Percentiles rank a stretch among this genome's conserved stretches.
Conservation (phyloP, 805 yeast species). For the Candida koratica region DNA sequence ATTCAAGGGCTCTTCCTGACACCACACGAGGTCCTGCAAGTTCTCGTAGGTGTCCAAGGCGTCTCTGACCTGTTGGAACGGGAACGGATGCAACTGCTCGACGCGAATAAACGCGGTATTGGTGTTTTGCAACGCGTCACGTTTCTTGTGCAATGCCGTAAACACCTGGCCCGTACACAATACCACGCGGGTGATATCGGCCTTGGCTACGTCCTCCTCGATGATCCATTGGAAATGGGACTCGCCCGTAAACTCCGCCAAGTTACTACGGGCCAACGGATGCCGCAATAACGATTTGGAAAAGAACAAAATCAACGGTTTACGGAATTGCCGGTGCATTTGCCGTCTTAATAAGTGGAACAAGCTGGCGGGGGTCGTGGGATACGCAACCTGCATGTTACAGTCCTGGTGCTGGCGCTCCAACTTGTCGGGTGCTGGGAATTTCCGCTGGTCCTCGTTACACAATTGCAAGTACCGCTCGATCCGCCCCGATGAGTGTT, state of each 20-base stretch:
- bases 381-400: constrained; percentile 97
- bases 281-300: constrained; percentile 94
- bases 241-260: constrained; percentile 84
- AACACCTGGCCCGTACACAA: constrained; percentile 90
- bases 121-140: constrained; percentile 70
- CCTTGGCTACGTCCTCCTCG: constrained; percentile 84
- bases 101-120: constrained; percentile 83
- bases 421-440: constrained; percentile 86
- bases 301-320: constrained; percentile 81
- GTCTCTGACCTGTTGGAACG: constrained; percentile 89
- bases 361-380: constrained; percentile 94
- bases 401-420: constrained; percentile 98
- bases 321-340: constrained; percentile 98
- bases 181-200: constrained; percentile 83
- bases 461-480: constrained; percentile 95
- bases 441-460: constrained; percentile 90
- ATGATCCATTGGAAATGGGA: constrained; percentile 94
- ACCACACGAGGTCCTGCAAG: constrained; percentile 86
- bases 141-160: constrained; percentile 86
- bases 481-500: constrained; percentile 95
- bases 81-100: constrained; percentile 99
- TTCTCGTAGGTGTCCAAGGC: constrained; percentile 75
- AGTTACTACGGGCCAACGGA: constrained; percentile 88
- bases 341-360: constrained; percentile 98
- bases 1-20: constrained; percentile 98